These are phyloP conservation scores for Naegleria gruberi DNA, from an alignment of 208 protist species.

Conservation along the genomic window DNA sequence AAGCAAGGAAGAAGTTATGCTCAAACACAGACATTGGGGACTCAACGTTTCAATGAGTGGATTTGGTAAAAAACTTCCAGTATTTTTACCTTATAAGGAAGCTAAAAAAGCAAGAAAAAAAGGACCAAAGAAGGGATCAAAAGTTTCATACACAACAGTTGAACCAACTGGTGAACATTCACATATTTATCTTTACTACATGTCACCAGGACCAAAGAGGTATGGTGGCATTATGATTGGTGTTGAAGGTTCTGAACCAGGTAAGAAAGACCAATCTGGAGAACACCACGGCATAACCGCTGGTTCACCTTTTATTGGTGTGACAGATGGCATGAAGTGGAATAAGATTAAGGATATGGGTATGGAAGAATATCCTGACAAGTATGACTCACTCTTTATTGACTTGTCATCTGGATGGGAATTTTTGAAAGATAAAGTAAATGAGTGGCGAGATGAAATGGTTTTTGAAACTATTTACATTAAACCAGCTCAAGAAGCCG, in stretches of 20 bases:
- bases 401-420: background rate
- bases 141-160: background rate
- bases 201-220: background rate
- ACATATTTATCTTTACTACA: constrained; percentile 3
- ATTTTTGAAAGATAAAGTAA: background rate
- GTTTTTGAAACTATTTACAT: background rate
- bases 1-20: background rate
- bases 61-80: background rate
- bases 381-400: constrained; percentile 1
- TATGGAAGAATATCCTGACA: background rate
- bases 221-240: constrained; percentile 15
- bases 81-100: background rate
- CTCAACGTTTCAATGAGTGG: background rate
- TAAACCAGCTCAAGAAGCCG: background rate
- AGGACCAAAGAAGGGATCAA: background rate
- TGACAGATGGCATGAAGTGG: background rate
- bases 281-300: background rate
- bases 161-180: background rate
- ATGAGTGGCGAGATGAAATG: background rate
- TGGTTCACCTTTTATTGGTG: background rate
- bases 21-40: constrained; percentile 11
- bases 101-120: background rate
- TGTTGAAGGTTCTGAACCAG: background rate
- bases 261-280: background rate
- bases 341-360: constrained; percentile 11